Conservation (phyloP, 495 filamentous ascomycete species). For the Aspergillus leporis region DNA sequence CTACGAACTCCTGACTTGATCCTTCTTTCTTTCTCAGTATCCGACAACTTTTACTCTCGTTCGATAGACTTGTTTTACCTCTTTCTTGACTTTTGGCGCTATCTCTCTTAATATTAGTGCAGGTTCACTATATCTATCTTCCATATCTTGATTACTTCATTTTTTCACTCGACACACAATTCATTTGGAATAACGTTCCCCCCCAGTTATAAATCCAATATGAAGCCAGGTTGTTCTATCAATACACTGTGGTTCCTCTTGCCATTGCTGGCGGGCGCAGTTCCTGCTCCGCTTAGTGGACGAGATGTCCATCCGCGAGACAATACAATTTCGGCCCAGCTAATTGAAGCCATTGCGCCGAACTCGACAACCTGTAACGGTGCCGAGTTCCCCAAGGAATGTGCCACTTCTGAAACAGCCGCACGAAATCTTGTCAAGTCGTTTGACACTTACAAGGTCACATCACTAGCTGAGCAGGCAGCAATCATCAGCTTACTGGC, state of each 20-base stretch:
- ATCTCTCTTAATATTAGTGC: background rate
- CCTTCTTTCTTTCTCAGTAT: background rate
- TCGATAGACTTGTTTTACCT: background rate
- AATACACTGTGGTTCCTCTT: constrained; percentile 20
- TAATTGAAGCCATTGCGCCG: constrained; percentile 53
- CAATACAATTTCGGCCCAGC: constrained; percentile 35
- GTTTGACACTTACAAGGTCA: constrained; percentile 58
- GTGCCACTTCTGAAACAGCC: constrained; percentile 64
- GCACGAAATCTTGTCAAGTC: constrained; percentile 55
- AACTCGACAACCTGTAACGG: constrained; percentile 19
- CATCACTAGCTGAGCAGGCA: constrained; percentile 56
- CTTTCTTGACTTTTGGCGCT: background rate
- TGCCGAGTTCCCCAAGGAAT: constrained; percentile 58
- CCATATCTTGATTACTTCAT: background rate
- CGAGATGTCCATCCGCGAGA: background rate
- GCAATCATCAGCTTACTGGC: constrained; percentile 64
- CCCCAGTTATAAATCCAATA: no score
- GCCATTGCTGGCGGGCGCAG: constrained; percentile 17
- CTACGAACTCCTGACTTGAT: background rate
- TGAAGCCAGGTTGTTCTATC: constrained; percentile 1
- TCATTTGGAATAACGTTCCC: no score
- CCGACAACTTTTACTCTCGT: background rate
- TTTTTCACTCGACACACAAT: no score
- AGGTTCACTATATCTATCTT: background rate
- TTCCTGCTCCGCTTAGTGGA: constrained; percentile 5